A percentile compares a stretch with the other conserved stretches of the same genome.
phyloP scores from a whole-genome alignment of 257 asterid species.

The Solanum verrucosum region DNA sequence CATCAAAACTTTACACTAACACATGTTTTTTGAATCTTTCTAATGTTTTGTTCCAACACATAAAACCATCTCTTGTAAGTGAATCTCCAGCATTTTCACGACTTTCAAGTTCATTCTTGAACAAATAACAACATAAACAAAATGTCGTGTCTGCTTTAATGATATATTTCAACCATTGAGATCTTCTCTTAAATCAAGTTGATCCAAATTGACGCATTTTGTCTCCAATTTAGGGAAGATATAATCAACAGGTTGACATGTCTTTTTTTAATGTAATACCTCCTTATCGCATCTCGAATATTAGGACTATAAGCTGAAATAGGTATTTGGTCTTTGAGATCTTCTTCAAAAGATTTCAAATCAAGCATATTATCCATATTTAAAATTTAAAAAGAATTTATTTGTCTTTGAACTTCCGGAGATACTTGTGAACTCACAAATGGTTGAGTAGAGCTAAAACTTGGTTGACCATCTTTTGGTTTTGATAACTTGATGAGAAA shows the following conservation, averaged over 20 bases:
- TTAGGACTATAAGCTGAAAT: background rate
- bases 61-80: background rate
- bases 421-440: background rate
- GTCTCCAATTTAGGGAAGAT: background rate
- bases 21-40: background rate
- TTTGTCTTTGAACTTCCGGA: background rate
- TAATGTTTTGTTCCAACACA: background rate
- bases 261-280: background rate
- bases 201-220: background rate
- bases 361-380: background rate
- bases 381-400: background rate
- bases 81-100: background rate
- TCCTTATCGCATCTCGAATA: background rate
- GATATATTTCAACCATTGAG: background rate
- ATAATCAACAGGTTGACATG: background rate
- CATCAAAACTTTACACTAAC: too few relatives aligned
- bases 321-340: background rate
- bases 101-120: background rate
- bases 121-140: background rate
- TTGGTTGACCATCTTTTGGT: background rate
- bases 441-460: background rate
- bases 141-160: background rate
- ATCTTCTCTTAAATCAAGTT: background rate
- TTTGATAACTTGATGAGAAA: background rate
- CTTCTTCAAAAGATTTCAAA: background rate